Percentiles rank a stretch among this genome's conserved stretches.
phyloP scores from a whole-genome alignment of 1,139 yeast genomes.

The Saccharomyces hybrid region DNA sequence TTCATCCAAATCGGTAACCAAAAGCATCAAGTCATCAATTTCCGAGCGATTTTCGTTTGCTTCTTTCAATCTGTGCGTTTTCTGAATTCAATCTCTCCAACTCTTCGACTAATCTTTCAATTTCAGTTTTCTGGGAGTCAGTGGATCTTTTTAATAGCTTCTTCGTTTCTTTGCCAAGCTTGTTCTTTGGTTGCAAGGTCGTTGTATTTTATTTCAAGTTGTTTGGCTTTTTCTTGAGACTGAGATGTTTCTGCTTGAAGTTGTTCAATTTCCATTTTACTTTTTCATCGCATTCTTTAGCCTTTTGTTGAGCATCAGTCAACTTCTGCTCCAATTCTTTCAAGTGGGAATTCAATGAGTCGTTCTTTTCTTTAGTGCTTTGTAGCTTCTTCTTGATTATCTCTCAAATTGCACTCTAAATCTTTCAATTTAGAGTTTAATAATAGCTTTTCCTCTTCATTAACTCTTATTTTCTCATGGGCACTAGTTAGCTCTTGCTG shows the following conservation, averaged over 20 bases:
- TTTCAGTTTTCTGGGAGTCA: neutral
- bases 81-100: constrained; percentile 10
- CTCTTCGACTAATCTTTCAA: neutral
- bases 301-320: neutral
- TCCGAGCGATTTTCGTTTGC: constrained; percentile 35
- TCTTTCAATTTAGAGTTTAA: neutral
- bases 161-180: neutral
- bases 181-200: neutral
- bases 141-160: neutral
- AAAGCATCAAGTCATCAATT: constrained; percentile 65
- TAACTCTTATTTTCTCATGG: neutral
- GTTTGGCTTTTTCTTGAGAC: neutral
- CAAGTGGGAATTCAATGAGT: neutral
- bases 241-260: constrained; percentile 6
- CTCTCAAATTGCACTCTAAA: neutral
- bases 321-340: constrained; percentile 6
- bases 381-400: neutral
- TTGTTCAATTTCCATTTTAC: constrained; percentile 4
- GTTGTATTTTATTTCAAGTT: neutral
- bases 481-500: constrained; percentile 2
- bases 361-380: constrained; percentile 3
- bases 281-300: constrained; percentile 2
- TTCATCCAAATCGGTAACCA: constrained; percentile 70
- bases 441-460: neutral
- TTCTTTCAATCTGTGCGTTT: constrained; percentile 12